A percentile compares a stretch with the other conserved stretches of the same genome.
phyloP scores from a whole-genome alignment of 2,329 filamentous ascomycete species.

The Penicillium aurantiogriseum region DNA sequence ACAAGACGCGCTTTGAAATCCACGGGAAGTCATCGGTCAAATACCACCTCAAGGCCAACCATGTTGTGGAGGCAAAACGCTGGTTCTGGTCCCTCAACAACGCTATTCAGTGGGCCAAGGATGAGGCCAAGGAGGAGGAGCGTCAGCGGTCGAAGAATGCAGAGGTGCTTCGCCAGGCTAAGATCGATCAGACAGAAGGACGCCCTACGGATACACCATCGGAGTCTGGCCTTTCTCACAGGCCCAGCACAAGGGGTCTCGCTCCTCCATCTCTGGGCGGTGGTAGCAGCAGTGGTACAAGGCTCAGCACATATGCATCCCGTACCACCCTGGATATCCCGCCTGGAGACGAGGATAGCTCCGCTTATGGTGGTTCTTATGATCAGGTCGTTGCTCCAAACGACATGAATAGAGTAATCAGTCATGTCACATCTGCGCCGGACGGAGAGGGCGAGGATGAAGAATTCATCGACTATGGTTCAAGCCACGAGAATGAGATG shows the following conservation, averaged over 20 bases:
- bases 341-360: slow-evolving; percentile 54
- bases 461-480: slow-evolving; percentile 76
- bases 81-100: slow-evolving; percentile 99
- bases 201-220: slow-evolving; percentile 49
- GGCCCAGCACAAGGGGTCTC: slow-evolving; percentile 38
- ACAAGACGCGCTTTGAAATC: slow-evolving; percentile 97
- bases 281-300: slow-evolving; percentile 42
- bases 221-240: slow-evolving; percentile 35
- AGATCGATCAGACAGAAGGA: slow-evolving; percentile 66
- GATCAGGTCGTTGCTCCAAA: slow-evolving; percentile 55
- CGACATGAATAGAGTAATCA: slow-evolving; percentile 50
- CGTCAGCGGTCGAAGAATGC: slow-evolving; percentile 70
- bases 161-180: slow-evolving; percentile 74
- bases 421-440: slow-evolving; percentile 50
- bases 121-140: slow-evolving; percentile 90
- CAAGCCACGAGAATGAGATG: slow-evolving; percentile 71
- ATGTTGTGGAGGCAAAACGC: slow-evolving; percentile 94
- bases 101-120: slow-evolving; percentile 96
- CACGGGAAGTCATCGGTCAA: slow-evolving; percentile 98
- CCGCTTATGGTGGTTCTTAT: slow-evolving; percentile 51
- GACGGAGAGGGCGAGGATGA: slow-evolving; percentile 68
- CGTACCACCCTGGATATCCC: slow-evolving; percentile 50
- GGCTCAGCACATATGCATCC: slow-evolving; percentile 51
- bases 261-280: slow-evolving; percentile 37
- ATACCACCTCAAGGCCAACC: slow-evolving; percentile 95